These are phyloP conservation scores for Selaginella tamariscina DNA, from an alignment of 75 land plant genomes.

Conservation along the genomic window DNA sequence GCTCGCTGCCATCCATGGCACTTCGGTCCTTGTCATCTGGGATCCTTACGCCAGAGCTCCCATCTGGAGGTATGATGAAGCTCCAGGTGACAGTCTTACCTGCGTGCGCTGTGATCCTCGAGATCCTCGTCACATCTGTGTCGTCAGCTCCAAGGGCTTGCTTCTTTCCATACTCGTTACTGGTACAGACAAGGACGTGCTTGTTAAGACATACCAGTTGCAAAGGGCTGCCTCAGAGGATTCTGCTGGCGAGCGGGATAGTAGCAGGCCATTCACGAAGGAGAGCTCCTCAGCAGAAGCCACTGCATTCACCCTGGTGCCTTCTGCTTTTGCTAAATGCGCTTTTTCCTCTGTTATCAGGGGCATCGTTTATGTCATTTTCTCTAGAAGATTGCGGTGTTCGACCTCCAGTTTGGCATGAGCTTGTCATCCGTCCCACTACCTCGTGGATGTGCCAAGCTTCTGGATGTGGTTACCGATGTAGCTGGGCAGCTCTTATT, in stretches of 20 bases:
- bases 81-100: conserved; percentile 57
- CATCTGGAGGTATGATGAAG: conserved; percentile 62
- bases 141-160: conserved; percentile 52
- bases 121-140: conserved; percentile 60
- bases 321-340: conserved; percentile 34
- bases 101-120: conserved; percentile 81
- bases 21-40: conserved; percentile 55
- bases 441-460: conserved; percentile 69
- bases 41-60: conserved; percentile 36
- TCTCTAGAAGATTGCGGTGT: conserved; percentile 71
- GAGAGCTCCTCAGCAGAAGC: conserved; percentile 17
- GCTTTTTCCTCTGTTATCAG: conserved; percentile 58
- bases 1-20: conserved; percentile 53
- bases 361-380: conserved; percentile 47
- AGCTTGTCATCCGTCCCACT: conserved; percentile 35
- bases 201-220: conserved; percentile 38
- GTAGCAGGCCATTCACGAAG: conserved; percentile 14
- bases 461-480: conserved; percentile 59
- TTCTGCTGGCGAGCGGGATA: background rate
- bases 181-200: conserved; percentile 29
- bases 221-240: too few species aligned
- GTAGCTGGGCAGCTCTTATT: conserved; percentile 58
- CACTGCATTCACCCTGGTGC: conserved; percentile 51
- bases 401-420: conserved; percentile 72
- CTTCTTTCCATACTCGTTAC: conserved; percentile 44